These are phyloP conservation scores for Argentina anserina DNA, from an alignment of 306 rosid species.

Conservation along the genomic window DNA sequence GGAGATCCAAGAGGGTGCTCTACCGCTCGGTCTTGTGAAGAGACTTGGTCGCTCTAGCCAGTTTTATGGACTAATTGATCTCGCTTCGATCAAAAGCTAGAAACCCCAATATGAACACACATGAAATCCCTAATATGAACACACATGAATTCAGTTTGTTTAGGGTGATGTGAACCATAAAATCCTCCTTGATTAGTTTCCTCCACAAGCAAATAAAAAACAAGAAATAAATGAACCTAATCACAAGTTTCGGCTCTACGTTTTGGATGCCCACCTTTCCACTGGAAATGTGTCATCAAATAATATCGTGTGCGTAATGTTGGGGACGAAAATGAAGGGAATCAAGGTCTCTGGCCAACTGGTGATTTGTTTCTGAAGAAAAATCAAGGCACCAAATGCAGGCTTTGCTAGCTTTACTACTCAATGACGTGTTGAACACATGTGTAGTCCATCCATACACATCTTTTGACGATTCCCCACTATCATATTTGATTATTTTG, in stretches of 20 bases:
- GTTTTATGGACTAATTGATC: background rate
- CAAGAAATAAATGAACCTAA: background rate
- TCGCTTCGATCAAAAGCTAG: background rate
- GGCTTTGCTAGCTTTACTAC: background rate
- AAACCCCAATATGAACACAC: background rate
- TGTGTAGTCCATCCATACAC: background rate
- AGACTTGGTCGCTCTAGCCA: background rate
- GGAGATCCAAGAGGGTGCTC: too few species aligned
- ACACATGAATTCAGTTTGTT: too few species aligned
- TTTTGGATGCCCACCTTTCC: too few species aligned
- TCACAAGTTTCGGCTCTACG: too few species aligned
- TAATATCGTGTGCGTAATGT: background rate
- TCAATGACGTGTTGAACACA: constrained; percentile 6
- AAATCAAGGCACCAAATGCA: background rate
- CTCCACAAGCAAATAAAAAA: background rate
- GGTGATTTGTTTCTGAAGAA: background rate
- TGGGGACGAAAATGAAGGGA: background rate
- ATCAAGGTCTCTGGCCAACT: background rate
- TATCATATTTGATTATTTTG: background rate
- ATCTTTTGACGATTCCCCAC: background rate
- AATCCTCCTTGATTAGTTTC: background rate
- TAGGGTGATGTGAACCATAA: background rate
- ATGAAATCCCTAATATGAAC: too few species aligned
- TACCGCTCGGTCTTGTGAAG: background rate
- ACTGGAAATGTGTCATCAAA: background rate